A percentile compares a stretch with the other conserved stretches of the same genome.
Evolutionary conservation across 768 basidiomycete species (phyloP).

Genomic region (Tricholoma hemisulphureum): DNA sequence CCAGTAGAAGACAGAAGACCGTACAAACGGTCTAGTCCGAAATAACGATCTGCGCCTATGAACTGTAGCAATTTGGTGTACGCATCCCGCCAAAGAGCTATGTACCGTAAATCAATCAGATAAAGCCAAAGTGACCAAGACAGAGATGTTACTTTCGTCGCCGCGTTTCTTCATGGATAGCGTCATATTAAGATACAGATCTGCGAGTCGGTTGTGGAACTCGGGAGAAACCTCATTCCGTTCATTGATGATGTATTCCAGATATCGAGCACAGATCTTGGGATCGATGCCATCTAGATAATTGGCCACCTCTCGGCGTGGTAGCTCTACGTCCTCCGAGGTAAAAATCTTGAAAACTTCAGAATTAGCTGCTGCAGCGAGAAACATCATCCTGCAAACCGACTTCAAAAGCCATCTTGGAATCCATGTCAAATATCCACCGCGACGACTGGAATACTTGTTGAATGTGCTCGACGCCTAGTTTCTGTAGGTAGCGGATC

Average conservation of each 20-base stretch:
- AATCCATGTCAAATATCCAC: conserved; percentile 82
- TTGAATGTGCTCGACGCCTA: conserved; percentile 78
- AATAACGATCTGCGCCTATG: conserved; percentile 66
- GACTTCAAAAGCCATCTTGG: conserved; percentile 76
- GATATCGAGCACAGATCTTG: conserved; percentile 69
- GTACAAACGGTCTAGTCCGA: conserved; percentile 78
- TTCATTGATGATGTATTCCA: conserved; percentile 82
- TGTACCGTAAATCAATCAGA: not conserved
- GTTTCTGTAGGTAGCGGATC: conserved; percentile 85
- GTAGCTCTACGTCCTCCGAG: conserved; percentile 91
- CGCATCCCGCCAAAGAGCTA: conserved; percentile 36
- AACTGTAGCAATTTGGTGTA: conserved; percentile 78
- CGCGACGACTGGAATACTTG: conserved; percentile 79
- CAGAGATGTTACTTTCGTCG: conserved; percentile 42
- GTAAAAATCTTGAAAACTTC: conserved; percentile 75
- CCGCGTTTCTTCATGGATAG: conserved; percentile 53
- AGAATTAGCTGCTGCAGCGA: not conserved
- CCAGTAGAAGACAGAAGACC: conserved; percentile 80
- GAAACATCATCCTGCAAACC: not conserved
- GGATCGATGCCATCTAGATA: conserved; percentile 75
- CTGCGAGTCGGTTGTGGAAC: conserved; percentile 89
- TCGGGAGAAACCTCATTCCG: conserved; percentile 61
- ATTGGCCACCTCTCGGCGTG: conserved; percentile 69
- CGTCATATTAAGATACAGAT: conserved; percentile 78
- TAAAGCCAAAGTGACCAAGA: too few relatives aligned